These are phyloP conservation scores for Sarocladium strictum DNA, from an alignment of 2,329 filamentous ascomycete genomes.

Conservation along the genomic window DNA sequence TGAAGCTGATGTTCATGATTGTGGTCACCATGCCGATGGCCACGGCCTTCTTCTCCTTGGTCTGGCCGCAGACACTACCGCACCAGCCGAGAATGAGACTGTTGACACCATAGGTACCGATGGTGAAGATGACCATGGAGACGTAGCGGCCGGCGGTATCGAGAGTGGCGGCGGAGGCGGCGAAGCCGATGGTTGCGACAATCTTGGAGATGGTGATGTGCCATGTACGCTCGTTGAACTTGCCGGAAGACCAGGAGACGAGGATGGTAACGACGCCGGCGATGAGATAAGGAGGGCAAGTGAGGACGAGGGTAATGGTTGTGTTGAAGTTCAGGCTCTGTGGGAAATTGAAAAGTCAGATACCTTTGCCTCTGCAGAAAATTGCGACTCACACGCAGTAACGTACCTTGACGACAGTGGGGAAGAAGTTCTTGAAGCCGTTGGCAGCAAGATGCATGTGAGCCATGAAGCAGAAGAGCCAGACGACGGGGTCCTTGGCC, in stretches of 20 bases:
- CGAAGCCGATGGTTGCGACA: slow-evolving; percentile 31
- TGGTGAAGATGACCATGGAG: slow-evolving; percentile 8
- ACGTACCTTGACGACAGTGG: slow-evolving; percentile 7
- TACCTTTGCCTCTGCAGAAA: too few relatives aligned
- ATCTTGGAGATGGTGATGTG: slow-evolving; percentile 34
- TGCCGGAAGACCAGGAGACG: slow-evolving; percentile 26
- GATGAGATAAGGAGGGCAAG: slow-evolving; percentile 25
- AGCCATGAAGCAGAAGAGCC: slow-evolving; percentile 42
- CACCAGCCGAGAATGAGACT: slow-evolving; percentile 31
- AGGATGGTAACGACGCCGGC: slow-evolving; percentile 20
- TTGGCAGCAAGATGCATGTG: slow-evolving; percentile 44
- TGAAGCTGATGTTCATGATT: slow-evolving; percentile 35
- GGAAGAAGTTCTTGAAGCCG: slow-evolving; percentile 32
- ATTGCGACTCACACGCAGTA: too few relatives aligned
- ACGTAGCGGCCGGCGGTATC: slow-evolving; percentile 21
- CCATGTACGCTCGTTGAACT: slow-evolving; percentile 35
- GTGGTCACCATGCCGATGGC: slow-evolving; percentile 37
- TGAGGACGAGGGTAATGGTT: slow-evolving; percentile 41
- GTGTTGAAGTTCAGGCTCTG: slow-evolving; percentile 27
- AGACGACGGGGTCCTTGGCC: slow-evolving; percentile 34
- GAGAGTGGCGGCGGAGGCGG: slow-evolving; percentile 19
- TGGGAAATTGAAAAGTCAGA: too few relatives aligned
- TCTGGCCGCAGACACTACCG: slow-evolving; percentile 32
- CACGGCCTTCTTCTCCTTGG: slow-evolving; percentile 37
- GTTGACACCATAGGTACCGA: slow-evolving; percentile 26